A percentile compares a stretch with the other conserved stretches of the same genome.
Evolutionary conservation across 75 land plant genomes (phyloP).

Genomic region (Larix kaempferi): DNA sequence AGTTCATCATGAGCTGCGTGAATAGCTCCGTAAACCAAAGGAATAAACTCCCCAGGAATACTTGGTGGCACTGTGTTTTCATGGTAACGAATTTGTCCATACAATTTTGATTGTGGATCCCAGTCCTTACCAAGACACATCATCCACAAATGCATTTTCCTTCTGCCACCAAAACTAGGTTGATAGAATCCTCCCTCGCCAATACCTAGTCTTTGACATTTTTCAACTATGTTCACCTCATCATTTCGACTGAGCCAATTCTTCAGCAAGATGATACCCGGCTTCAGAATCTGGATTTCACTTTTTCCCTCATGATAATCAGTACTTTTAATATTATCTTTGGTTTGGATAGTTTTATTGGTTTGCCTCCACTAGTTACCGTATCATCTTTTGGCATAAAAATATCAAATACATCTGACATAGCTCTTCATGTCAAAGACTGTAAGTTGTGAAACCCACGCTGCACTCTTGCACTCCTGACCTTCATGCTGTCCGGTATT

Average conservation of each 20-base stretch:
- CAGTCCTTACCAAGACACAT: constrained; percentile 85
- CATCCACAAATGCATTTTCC: constrained; percentile 67
- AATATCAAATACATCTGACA: too few species aligned
- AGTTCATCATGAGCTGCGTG: constrained; percentile 45
- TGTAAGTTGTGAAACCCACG: too few species aligned
- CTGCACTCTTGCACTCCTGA: too few species aligned
- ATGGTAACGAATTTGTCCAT: constrained; percentile 33
- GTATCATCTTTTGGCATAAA: too few species aligned
- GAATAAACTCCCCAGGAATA: constrained; percentile 76
- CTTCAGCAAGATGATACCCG: constrained; percentile 24
- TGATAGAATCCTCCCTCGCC: constrained; percentile 71
- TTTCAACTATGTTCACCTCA: constrained; percentile 44
- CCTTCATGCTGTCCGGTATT: too few species aligned
- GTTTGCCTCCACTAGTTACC: too few species aligned
- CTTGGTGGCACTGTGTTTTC: constrained; percentile 54
- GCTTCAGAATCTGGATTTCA: constrained; percentile 1
- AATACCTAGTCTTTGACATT: constrained; percentile 57
- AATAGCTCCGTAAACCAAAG: constrained; percentile 50
- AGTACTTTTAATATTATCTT: too few species aligned
- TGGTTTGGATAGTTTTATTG: too few species aligned
- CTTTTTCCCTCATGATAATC: too few species aligned
- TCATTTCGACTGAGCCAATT: constrained; percentile 21
- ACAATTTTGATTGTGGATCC: constrained; percentile 55
- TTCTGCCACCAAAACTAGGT: constrained; percentile 48
- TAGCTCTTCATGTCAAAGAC: too few species aligned